Conservation (phyloP, 495 filamentous ascomycete species). For the Bombardia bombarda region DNA sequence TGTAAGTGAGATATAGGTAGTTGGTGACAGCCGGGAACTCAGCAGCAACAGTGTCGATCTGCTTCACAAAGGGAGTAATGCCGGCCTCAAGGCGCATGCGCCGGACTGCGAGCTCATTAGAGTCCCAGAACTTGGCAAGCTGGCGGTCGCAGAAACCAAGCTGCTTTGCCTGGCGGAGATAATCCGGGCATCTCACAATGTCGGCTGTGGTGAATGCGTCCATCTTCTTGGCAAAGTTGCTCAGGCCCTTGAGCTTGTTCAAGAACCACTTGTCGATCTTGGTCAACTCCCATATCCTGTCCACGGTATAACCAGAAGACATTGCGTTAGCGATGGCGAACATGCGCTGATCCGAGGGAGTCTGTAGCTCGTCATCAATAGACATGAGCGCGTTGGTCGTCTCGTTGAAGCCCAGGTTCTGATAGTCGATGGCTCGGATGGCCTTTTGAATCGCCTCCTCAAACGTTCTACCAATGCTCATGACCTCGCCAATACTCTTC, state of each 20-base stretch:
- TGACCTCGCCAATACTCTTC: slow-evolving; percentile 99
- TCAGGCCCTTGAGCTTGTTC: slow-evolving; percentile 78
- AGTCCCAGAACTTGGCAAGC: slow-evolving; percentile 86
- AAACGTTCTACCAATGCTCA: slow-evolving; percentile 94
- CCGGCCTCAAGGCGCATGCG: slow-evolving; percentile 73
- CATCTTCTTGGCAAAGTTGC: slow-evolving; percentile 78
- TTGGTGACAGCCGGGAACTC: slow-evolving; percentile 95
- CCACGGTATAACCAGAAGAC: slow-evolving; percentile 83
- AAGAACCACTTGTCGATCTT: slow-evolving; percentile 99
- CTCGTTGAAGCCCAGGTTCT: slow-evolving; percentile 92
- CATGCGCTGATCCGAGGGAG: slow-evolving; percentile 91
- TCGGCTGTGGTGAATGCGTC: slow-evolving; percentile 59
- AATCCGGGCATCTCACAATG: slow-evolving; percentile 43
- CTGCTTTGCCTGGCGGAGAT: slow-evolving; percentile 79
- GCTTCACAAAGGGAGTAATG: slow-evolving; percentile 85
- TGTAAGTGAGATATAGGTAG: slow-evolving; percentile 96
- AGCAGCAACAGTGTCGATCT: slow-evolving; percentile 96
- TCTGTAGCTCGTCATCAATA: slow-evolving; percentile 91
- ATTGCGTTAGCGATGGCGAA: slow-evolving; percentile 98
- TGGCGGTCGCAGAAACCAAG: slow-evolving; percentile 92
- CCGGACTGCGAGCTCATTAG: slow-evolving; percentile 83
- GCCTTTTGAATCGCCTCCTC: slow-evolving; percentile 99
- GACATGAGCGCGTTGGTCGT: slow-evolving; percentile 79
- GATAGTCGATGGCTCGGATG: slow-evolving; percentile 87
- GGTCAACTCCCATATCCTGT: slow-evolving; percentile 97